A percentile compares a stretch with the other conserved stretches of the same genome.
These are phyloP conservation scores for Sinapis alba DNA, from an alignment of 441 rosid species.

Conservation along the genomic window DNA sequence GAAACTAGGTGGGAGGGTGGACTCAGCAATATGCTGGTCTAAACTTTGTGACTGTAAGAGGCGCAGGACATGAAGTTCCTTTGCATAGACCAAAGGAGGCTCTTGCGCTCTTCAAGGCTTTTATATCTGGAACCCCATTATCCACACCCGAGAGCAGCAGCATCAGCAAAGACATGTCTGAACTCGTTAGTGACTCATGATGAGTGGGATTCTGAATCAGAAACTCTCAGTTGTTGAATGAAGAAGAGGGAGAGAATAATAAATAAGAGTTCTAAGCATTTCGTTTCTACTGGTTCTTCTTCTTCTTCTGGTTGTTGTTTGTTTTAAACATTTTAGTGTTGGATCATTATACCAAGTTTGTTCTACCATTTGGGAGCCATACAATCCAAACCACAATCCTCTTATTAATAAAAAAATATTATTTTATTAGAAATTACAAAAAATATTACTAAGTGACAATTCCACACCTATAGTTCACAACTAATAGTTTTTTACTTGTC, in stretches of 20 bases:
- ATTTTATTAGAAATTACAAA: not conserved
- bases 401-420: no score
- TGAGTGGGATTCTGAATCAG: not conserved
- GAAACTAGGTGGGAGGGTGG: conserved; percentile 94
- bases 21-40: conserved; percentile 82
- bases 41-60: conserved; percentile 77
- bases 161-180: conserved; percentile 39
- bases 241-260: conserved; percentile 10
- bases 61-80: conserved; percentile 96
- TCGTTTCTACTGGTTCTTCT: no score
- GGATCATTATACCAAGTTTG: not conserved
- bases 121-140: conserved; percentile 73
- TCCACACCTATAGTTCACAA: no score
- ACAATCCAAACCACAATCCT: no score
- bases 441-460: no score
- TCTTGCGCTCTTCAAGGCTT: conserved; percentile 71
- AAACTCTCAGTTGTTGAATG: not conserved
- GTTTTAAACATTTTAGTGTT: no score
- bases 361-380: conserved; percentile 1
- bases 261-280: no score
- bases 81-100: conserved; percentile 81
- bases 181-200: conserved; percentile 32
- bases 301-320: no score
- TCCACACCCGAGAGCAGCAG: conserved; percentile 35
- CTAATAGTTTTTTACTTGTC: no score